Base-by-base conservation (phyloP, 1,284 basidiomycete genomes). In the Neotropicomus parvogracilis region DNA sequence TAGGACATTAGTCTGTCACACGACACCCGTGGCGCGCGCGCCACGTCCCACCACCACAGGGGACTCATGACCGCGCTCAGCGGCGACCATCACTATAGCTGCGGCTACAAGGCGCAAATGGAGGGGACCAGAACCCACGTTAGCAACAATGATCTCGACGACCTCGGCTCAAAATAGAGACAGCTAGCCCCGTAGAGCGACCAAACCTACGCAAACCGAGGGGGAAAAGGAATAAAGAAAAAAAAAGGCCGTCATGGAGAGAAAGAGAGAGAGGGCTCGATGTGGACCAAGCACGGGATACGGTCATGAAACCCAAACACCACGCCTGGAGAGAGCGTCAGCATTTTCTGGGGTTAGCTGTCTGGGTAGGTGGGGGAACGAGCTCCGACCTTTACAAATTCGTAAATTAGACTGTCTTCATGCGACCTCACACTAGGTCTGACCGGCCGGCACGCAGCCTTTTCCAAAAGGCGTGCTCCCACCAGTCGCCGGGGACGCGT, bases 391-490 rank as follows among this genome's bases (percentile, higher is more conserved):
- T 61, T 55, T 43, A 54, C 51, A 61, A 59, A 54, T 63, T 52
- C 42, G 46, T 40, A 56, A 52, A 54, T 46, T 46, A 42, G 32
- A 49, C 27, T 36, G 44, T 47, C 28, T 31, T 44, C 40, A 40
- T 48, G 44, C 44, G 21, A 46, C 21, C 24, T 50, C 60, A 8
- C 24, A 24, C 24, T 48, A 57, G 39, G 47, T 50, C 54, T 48
- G 40, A 34, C 20, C 40, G 40, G 55, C 46, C 52, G 49, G 32
- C 24, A 50, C 40, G 45, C 40, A 47, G 48, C 49, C 45, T 29
- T n/a, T 57, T 52, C 81, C 85, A 87, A 64, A 84, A 86, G 9
- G 55, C 52, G 55, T 84, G 75, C 28, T 76, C 70, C 69, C 72
- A 75, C 81, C 83, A 86, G 36, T 73, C 59, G 20, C 73, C 76